Evolutionary conservation across 2,329 filamentous ascomycete species (phyloP).

Genomic region (Neophaeococcomyces aloes): DNA sequence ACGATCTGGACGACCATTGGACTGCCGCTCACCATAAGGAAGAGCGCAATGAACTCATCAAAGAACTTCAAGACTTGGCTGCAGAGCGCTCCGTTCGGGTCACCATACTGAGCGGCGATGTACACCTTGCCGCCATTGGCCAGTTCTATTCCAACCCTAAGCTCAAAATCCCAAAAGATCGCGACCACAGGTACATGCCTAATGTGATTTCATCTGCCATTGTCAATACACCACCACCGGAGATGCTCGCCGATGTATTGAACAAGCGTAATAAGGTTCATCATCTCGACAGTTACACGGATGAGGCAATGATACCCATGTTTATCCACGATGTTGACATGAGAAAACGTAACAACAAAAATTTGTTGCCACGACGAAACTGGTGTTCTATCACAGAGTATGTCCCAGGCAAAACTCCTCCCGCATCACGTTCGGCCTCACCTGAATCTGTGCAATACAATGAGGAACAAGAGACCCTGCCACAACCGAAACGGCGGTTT

Average conservation of each 20-base stretch:
- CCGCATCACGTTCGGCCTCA: slow-evolving; percentile 45
- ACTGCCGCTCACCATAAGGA: slow-evolving; percentile 89
- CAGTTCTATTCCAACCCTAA: slow-evolving; percentile 93
- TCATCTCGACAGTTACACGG: slow-evolving; percentile 59
- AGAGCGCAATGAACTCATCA: slow-evolving; percentile 75
- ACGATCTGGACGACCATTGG: slow-evolving; percentile 95
- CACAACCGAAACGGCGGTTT: slow-evolving; percentile 45
- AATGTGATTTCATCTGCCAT: slow-evolving; percentile 93
- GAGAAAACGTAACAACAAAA: slow-evolving; percentile 81
- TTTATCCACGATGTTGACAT: slow-evolving; percentile 84
- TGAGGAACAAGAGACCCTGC: slow-evolving; percentile 15
- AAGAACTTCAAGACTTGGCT: slow-evolving; percentile 85
- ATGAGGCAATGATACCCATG: slow-evolving; percentile 92
- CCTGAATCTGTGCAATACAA: slow-evolving; percentile 30
- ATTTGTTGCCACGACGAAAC: slow-evolving; percentile 77
- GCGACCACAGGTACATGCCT: slow-evolving; percentile 91
- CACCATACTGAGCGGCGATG: slow-evolving; percentile 86
- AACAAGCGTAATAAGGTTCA: slow-evolving; percentile 81
- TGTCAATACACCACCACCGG: slow-evolving; percentile 79
- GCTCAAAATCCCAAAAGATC: slow-evolving; percentile 70
- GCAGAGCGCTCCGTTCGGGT: slow-evolving; percentile 85
- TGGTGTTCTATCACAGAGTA: slow-evolving; percentile 92
- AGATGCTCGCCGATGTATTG: slow-evolving; percentile 78
- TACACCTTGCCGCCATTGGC: slow-evolving; percentile 82
- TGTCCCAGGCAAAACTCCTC: slow-evolving; percentile 64